Percentiles rank a stretch among this genome's conserved stretches.
Conservation (phyloP, 208 protist genomes). For the Vickermania spadyakhi region DNA sequence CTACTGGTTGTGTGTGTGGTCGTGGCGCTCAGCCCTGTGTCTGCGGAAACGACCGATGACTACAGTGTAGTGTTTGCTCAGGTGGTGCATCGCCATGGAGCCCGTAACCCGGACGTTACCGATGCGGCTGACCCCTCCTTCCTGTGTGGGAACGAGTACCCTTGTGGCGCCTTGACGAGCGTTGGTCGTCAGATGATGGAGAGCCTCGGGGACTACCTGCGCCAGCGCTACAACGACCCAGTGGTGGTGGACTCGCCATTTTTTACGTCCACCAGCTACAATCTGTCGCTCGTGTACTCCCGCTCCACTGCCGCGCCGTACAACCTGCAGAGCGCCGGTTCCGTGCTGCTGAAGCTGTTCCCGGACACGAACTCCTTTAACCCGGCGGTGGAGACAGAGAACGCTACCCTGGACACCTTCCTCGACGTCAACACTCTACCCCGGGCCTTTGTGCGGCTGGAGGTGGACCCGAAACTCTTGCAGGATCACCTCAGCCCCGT, state of each 20-base stretch:
- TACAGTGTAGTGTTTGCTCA: not conserved
- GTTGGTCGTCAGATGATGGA: not conserved
- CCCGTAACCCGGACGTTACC: not conserved
- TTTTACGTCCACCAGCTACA: conserved; percentile 30
- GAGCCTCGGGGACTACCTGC: conserved; percentile 24
- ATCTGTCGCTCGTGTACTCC: conserved; percentile 33
- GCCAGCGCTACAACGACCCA: conserved; percentile 22
- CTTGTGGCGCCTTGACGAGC: not conserved
- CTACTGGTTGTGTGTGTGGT: not conserved
- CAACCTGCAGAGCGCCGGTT: conserved; percentile 42
- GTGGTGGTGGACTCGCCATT: conserved; percentile 9
- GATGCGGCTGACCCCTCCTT: conserved; percentile 1
- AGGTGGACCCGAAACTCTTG: conserved; percentile 10
- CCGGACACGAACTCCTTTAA: conserved; percentile 21
- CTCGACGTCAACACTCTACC: conserved; percentile 28
- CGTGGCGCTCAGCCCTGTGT: not conserved
- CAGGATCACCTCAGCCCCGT: conserved; percentile 11
- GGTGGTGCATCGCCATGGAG: not conserved
- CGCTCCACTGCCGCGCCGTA: conserved; percentile 46
- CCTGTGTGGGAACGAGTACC: not conserved
- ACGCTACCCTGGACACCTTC: conserved; percentile 26
- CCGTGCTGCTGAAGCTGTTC: conserved; percentile 40
- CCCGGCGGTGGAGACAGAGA: conserved; percentile 32
- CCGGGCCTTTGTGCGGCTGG: conserved; percentile 15
- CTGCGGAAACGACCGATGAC: not conserved